phyloP scores from a whole-genome alignment of 2,329 filamentous ascomycete species.

The Leptodontidium sp. region DNA sequence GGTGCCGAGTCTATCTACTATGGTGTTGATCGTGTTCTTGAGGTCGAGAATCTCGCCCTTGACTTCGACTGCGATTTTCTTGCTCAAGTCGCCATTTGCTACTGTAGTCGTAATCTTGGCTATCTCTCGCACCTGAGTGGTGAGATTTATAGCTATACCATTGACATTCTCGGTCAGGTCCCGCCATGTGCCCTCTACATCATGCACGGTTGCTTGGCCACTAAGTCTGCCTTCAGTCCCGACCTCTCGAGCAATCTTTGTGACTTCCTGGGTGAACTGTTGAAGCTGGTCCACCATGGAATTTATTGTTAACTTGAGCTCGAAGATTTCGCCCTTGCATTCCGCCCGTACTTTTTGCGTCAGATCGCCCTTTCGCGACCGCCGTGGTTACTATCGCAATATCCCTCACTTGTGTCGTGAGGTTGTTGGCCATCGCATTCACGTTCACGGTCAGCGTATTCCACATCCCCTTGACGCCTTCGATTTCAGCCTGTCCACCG shows the following conservation, averaged over 20 bases:
- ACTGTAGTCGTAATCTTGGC: slow-evolving; percentile 96
- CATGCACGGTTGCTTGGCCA: slow-evolving; percentile 93
- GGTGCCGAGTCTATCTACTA: slow-evolving; percentile 96
- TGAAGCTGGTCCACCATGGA: slow-evolving; percentile 98
- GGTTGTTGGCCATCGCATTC: slow-evolving; percentile 87
- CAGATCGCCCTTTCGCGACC: slow-evolving; percentile 83
- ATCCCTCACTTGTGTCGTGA: slow-evolving; percentile 90
- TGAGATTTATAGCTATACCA: slow-evolving; percentile 97
- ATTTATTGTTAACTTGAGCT: slow-evolving; percentile 98
- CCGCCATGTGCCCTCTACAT: slow-evolving; percentile 96
- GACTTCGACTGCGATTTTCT: slow-evolving; percentile 94
- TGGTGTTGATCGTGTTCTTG: slow-evolving; percentile 98
- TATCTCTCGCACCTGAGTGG: slow-evolving; percentile 96
- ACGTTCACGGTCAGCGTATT: slow-evolving; percentile 87
- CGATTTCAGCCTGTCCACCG: slow-evolving; percentile 82
- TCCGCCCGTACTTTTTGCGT: slow-evolving; percentile 96
- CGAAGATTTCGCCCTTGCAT: slow-evolving; percentile 89
- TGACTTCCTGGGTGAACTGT: slow-evolving; percentile 96
- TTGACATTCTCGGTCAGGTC: slow-evolving; percentile 96
- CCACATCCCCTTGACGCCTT: slow-evolving; percentile 88
- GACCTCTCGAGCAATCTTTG: slow-evolving; percentile 94
- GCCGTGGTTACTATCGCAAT: slow-evolving; percentile 85
- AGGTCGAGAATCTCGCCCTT: slow-evolving; percentile 93
- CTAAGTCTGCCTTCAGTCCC: slow-evolving; percentile 94
- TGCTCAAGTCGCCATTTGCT: slow-evolving; percentile 89